Evolutionary conservation across 2,329 filamentous ascomycete genomes (phyloP).

Genomic region (Trematosphaeria pertusa): DNA sequence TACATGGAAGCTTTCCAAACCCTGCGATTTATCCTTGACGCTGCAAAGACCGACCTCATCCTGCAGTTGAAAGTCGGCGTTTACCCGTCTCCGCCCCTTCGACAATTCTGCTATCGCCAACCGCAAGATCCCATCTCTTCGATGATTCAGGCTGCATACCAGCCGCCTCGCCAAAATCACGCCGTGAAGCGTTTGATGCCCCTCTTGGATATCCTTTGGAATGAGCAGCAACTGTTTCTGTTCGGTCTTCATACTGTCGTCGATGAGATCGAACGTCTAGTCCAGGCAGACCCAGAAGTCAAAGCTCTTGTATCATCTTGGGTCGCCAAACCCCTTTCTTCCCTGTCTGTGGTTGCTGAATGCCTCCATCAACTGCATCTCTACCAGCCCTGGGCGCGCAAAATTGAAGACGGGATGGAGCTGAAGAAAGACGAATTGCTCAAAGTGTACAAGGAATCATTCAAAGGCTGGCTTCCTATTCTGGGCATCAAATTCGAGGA

Average conservation of each 20-base stretch:
- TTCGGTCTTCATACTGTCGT: conserved; percentile 46
- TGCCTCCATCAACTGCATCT: conserved; percentile 54
- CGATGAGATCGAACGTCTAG: conserved; percentile 58
- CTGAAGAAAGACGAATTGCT: conserved; percentile 6
- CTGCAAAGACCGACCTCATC: conserved; percentile 10
- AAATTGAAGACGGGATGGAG: conserved; percentile 43
- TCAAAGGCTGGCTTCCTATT: conserved; percentile 9
- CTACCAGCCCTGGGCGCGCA: conserved; percentile 58
- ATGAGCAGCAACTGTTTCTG: conserved; percentile 6
- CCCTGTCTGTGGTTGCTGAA: conserved; percentile 56
- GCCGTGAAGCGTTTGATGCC: conserved; percentile 15
- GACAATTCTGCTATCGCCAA: conserved; percentile 14
- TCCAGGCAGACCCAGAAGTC: conserved; percentile 47
- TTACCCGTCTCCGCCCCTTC: conserved; percentile 17
- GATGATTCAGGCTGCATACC: conserved; percentile 10
- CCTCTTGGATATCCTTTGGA: conserved; percentile 11
- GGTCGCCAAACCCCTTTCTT: conserved; percentile 49
- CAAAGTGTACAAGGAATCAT: conserved; percentile 6
- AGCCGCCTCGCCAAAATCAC: conserved; percentile 10
- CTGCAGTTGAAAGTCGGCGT: conserved; percentile 11
- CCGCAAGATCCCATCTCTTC: conserved; percentile 14
- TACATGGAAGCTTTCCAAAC: conserved; percentile 20
- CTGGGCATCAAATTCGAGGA: neutral
- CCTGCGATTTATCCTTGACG: conserved; percentile 16
- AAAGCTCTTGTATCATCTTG: conserved; percentile 49